A percentile compares a stretch with the other conserved stretches of the same genome.
Conservation (phyloP, 208 protist species). For the Crithidia fasciculata region DNA sequence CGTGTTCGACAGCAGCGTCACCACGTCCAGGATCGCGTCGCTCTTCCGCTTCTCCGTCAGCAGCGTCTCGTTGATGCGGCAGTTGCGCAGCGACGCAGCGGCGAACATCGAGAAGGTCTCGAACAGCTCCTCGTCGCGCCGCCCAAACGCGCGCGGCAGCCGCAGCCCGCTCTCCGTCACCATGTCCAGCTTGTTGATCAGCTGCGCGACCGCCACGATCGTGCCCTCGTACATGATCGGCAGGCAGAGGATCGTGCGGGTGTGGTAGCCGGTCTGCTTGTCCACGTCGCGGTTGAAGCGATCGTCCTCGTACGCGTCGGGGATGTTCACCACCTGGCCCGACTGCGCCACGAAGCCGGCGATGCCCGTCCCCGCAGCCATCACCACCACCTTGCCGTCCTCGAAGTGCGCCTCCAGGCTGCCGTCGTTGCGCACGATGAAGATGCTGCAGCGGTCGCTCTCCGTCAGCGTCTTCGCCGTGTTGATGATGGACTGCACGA, state of each 20-base stretch:
- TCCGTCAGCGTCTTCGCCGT: conserved; percentile 74
- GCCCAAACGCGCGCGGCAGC: conserved; percentile 52
- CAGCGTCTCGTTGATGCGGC: conserved; percentile 68
- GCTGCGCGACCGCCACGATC: conserved; percentile 77
- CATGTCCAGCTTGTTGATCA: conserved; percentile 81
- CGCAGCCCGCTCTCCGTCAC: conserved; percentile 59
- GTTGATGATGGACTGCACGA: conserved; percentile 82
- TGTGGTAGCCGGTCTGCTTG: conserved; percentile 72
- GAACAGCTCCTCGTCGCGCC: conserved; percentile 74
- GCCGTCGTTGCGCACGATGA: conserved; percentile 63
- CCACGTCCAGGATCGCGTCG: conserved; percentile 72
- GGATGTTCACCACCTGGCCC: conserved; percentile 66
- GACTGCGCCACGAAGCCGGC: conserved; percentile 68
- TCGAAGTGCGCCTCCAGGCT: conserved; percentile 73
- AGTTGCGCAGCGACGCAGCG: conserved; percentile 73
- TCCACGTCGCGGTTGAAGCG: conserved; percentile 76
- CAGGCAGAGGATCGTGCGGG: conserved; percentile 76
- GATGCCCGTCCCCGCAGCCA: conserved; percentile 66
- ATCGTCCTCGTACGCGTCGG: conserved; percentile 71
- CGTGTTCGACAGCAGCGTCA: conserved; percentile 74
- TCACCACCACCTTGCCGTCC: conserved; percentile 65
- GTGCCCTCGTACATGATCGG: conserved; percentile 69
- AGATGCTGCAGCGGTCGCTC: conserved; percentile 77
- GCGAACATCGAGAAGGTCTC: conserved; percentile 77
- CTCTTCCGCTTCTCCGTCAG: conserved; percentile 73